Percentiles rank a stretch among this genome's conserved stretches.
Conservation (phyloP, 495 filamentous ascomycete species). For the Penicillium alfredii region DNA sequence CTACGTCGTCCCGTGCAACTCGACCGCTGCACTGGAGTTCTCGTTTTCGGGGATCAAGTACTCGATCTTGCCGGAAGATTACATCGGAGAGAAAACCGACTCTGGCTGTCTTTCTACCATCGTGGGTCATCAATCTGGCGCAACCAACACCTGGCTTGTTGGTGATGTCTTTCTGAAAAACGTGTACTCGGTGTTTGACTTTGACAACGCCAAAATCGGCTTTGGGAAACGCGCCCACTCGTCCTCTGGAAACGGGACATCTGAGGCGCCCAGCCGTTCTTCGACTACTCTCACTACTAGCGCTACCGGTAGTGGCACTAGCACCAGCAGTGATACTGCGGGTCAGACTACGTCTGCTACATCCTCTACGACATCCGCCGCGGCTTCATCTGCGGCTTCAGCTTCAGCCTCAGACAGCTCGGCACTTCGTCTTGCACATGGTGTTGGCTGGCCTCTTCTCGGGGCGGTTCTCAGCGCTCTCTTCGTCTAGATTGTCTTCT, state of each 20-base stretch:
- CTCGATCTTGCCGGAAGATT: slow-evolving; percentile 61
- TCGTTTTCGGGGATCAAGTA: slow-evolving; percentile 55
- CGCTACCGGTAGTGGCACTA: background rate
- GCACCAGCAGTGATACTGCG: slow-evolving; percentile 7
- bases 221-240: slow-evolving; percentile 25
- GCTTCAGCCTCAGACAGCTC: slow-evolving; percentile 6
- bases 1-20: slow-evolving; percentile 65
- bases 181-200: slow-evolving; percentile 82
- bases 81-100: slow-evolving; percentile 45
- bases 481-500: slow-evolving; percentile 9
- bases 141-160: slow-evolving; percentile 59
- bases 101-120: slow-evolving; percentile 62
- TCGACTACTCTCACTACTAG: too few species aligned
- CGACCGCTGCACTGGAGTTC: slow-evolving; percentile 47
- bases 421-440: slow-evolving; percentile 6
- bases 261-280: slow-evolving; percentile 8
- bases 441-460: slow-evolving; percentile 13
- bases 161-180: slow-evolving; percentile 86
- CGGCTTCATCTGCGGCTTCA: too few species aligned
- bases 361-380: background rate
- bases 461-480: slow-evolving; percentile 5
- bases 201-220: slow-evolving; percentile 42
- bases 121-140: slow-evolving; percentile 41
- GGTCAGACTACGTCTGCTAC: slow-evolving; percentile 5
- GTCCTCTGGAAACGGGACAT: slow-evolving; percentile 14